Conservation (phyloP, 2,329 filamentous ascomycete genomes). For the Fusarium pseudograminearum region DNA sequence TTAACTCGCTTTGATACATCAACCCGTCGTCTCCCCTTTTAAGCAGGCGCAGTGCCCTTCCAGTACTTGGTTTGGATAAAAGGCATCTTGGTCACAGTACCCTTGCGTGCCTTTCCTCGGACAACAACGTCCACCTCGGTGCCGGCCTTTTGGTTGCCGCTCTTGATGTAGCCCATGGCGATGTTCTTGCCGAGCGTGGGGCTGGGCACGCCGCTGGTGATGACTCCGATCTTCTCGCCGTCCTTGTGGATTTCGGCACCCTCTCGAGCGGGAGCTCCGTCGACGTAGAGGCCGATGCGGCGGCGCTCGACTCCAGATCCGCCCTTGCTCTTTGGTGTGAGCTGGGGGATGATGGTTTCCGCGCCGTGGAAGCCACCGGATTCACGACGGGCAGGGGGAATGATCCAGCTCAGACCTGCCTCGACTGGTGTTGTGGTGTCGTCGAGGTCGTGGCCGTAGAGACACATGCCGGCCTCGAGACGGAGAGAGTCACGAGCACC, state of each 20-base stretch:
- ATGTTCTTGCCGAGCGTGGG: constrained; percentile 91
- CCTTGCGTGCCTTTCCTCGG: constrained; percentile 80
- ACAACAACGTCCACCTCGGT: constrained; percentile 84
- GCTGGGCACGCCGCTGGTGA: constrained; percentile 92
- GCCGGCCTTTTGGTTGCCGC: constrained; percentile 84
- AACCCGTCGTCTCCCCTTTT: background rate
- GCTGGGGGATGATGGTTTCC: constrained; percentile 79
- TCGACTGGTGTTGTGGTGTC: constrained; percentile 75
- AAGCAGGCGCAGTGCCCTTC: constrained; percentile 44
- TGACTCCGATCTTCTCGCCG: constrained; percentile 76
- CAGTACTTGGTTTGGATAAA: constrained; percentile 85
- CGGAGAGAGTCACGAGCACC: constrained; percentile 92
- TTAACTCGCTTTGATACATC: constrained; percentile 30
- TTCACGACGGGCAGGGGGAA: constrained; percentile 79
- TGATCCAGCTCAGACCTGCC: constrained; percentile 77
- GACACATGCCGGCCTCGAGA: constrained; percentile 96
- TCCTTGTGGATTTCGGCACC: constrained; percentile 81
- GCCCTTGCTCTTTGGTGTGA: constrained; percentile 79
- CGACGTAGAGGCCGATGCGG: constrained; percentile 83
- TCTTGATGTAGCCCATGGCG: constrained; percentile 92
- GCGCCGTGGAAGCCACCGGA: constrained; percentile 86
- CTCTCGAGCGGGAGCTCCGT: constrained; percentile 90
- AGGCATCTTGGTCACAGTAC: constrained; percentile 86
- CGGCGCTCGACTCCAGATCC: constrained; percentile 76
- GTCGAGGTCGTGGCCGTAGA: constrained; percentile 98